These are phyloP conservation scores for Candida labiduridarum DNA, from an alignment of 1,139 yeast species.

Conservation along the genomic window DNA sequence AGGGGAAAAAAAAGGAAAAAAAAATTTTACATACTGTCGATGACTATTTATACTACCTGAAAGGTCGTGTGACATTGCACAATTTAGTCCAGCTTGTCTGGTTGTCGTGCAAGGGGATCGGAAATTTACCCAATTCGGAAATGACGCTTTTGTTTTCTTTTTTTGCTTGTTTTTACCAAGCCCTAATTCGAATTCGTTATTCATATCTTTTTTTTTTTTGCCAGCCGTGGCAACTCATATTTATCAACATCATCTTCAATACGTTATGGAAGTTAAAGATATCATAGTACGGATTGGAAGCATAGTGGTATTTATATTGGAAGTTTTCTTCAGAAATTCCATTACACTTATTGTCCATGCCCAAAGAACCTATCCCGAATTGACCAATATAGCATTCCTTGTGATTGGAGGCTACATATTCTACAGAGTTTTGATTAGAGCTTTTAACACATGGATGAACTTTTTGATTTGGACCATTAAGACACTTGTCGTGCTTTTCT, in stretches of 20 bases:
- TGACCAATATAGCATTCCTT: slow-evolving; percentile 22
- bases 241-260: background rate
- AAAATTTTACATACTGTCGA: slow-evolving; percentile 5
- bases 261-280: slow-evolving; percentile 16
- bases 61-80: background rate
- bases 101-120: background rate
- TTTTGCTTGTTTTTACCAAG: background rate
- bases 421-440: slow-evolving; percentile 22
- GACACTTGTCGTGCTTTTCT: slow-evolving; percentile 14
- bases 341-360: slow-evolving; percentile 19
- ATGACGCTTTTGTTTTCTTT: background rate
- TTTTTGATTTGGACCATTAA: slow-evolving; percentile 26
- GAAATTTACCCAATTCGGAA: background rate
- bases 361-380: slow-evolving; percentile 28
- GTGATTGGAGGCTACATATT: slow-evolving; percentile 24
- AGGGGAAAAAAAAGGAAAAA: slow-evolving; percentile 8
- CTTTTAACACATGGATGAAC: slow-evolving; percentile 30
- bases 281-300: slow-evolving; percentile 18
- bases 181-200: background rate
- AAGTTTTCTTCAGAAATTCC: slow-evolving; percentile 18
- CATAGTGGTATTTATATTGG: slow-evolving; percentile 16
- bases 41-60: slow-evolving; percentile 1
- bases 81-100: background rate
- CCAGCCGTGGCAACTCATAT: background rate
- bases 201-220: background rate